Evolutionary conservation across 2,329 filamentous ascomycete genomes (phyloP), one percentile per base, ranked within the genome.

Genomic region (Coccinonectria pachysandricola): DNA sequence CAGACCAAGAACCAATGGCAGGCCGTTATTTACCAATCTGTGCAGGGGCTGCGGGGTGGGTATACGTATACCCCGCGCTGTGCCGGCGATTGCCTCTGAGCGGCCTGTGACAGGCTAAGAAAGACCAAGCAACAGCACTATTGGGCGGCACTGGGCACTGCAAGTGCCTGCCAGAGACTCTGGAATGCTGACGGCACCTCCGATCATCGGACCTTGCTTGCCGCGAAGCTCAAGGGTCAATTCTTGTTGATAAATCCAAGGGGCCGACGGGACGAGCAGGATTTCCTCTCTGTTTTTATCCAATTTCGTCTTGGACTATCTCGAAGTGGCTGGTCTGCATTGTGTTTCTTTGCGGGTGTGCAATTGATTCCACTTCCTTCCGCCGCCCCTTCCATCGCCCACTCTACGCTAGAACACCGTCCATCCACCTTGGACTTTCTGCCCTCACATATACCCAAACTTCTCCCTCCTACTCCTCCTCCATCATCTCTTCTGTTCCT

Each of bases 141-240:
- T n/a, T n/a, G n/a, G n/a, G n/a, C n/a, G n/a, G n/a, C n/a, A n/a
- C n/a, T n/a, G n/a, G n/a, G n/a, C n/a, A n/a, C n/a, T n/a, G n/a
- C n/a, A n/a, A n/a, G n/a, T n/a, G n/a, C n/a, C n/a, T n/a, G n/a
- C n/a, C n/a, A n/a, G n/a, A n/a, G n/a, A n/a, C n/a, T n/a, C 39
- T 32, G 42, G 40, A 43, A 43, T 41, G 42, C 39, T 42, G 39
- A 34, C 26, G 32, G 34, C 28, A 27, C 27, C 46, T 49, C 46
- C 46, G 46, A 49, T 49, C 23, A 49, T 49, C 46, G 46, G 46
- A 49, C 32, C 33, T 24, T 26, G 33, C 34, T 35, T n/a, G 26
- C 35, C 21, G 44, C 43, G 37, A 45, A 48, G 43, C 36, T 46
- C 23, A 31, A 40, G 19, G 28, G 21, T 35, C 32, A 35, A 43